Percentiles rank a stretch among this genome's conserved stretches.
Conservation (phyloP, 2,329 filamentous ascomycete genomes). For the Calonectria henricotiae region DNA sequence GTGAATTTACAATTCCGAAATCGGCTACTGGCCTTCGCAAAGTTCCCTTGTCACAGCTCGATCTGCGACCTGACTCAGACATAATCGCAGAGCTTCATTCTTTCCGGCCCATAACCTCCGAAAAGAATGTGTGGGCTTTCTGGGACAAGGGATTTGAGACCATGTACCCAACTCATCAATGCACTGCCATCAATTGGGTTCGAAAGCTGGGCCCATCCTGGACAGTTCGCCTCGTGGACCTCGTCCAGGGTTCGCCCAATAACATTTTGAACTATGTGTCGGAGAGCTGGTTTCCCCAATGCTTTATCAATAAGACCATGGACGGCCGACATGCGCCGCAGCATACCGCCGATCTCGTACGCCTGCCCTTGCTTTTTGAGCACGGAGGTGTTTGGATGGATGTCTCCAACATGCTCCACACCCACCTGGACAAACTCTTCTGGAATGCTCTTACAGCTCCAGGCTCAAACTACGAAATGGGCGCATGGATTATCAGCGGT, state of each 20-base stretch:
- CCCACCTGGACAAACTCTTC: slow-evolving; percentile 61
- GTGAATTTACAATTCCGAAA: neutral
- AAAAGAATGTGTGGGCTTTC: slow-evolving; percentile 65
- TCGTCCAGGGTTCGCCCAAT: slow-evolving; percentile 54
- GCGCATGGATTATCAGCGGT: slow-evolving; percentile 56
- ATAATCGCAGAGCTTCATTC: slow-evolving; percentile 15
- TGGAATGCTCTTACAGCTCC: slow-evolving; percentile 61
- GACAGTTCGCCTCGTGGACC: slow-evolving; percentile 62
- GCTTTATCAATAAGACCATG: slow-evolving; percentile 56
- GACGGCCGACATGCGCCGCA: slow-evolving; percentile 59
- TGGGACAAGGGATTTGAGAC: slow-evolving; percentile 60
- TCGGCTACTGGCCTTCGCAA: slow-evolving; percentile 15
- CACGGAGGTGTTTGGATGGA: slow-evolving; percentile 65
- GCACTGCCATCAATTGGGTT: slow-evolving; percentile 62
- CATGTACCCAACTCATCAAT: slow-evolving; percentile 59
- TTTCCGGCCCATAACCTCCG: slow-evolving; percentile 54
- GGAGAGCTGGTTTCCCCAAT: slow-evolving; percentile 48
- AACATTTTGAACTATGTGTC: slow-evolving; percentile 13
- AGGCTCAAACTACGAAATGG: slow-evolving; percentile 56
- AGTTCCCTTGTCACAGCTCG: neutral
- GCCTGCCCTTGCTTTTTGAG: slow-evolving; percentile 60
- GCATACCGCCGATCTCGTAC: slow-evolving; percentile 66
- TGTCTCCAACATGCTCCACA: slow-evolving; percentile 61
- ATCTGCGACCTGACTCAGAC: neutral
- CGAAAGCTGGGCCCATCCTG: slow-evolving; percentile 60